These are phyloP conservation scores for Boletus tomentosulus DNA, from an alignment of 768 basidiomycete species.

Conservation along the genomic window DNA sequence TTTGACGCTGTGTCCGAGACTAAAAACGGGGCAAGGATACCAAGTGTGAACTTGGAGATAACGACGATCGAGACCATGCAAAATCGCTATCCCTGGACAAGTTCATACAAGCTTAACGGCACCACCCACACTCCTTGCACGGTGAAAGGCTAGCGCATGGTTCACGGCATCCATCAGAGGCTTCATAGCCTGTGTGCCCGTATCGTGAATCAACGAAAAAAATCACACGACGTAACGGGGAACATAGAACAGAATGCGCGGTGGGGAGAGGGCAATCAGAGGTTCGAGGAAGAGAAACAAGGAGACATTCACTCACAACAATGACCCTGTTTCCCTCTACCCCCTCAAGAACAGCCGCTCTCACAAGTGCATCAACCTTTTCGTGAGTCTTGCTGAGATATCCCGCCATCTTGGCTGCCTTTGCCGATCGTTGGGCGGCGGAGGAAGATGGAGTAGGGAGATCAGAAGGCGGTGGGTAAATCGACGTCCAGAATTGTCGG, in stretches of 20 bases:
- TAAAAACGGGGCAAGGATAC: too few species aligned
- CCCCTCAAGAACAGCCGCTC: slow-evolving; percentile 53
- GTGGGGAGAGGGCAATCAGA: neutral
- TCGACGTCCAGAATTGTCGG: slow-evolving; percentile 90
- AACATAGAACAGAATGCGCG: neutral
- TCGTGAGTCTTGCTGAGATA: slow-evolving; percentile 78
- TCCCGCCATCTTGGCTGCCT: slow-evolving; percentile 83
- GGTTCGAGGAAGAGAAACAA: slow-evolving; percentile 7
- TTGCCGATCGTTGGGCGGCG: slow-evolving; percentile 65
- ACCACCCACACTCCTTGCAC: slow-evolving; percentile 29
- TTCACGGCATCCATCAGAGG: slow-evolving; percentile 70
- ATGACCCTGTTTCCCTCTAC: slow-evolving; percentile 61
- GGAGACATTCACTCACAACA: slow-evolving; percentile 45
- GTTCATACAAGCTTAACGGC: slow-evolving; percentile 11
- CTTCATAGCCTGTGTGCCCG: slow-evolving; percentile 61
- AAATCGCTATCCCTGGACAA: neutral
- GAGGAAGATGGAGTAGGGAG: slow-evolving; percentile 47
- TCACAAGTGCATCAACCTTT: slow-evolving; percentile 77
- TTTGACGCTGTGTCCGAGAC: neutral
- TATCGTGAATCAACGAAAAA: neutral
- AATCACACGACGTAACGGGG: neutral
- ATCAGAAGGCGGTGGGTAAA: slow-evolving; percentile 71
- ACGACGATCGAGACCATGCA: neutral
- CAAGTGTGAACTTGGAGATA: neutral
- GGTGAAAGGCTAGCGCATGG: slow-evolving; percentile 63